phyloP scores from a whole-genome alignment of 2,329 filamentous ascomycete species.

The Pseudogymnoascus verrucosus region DNA sequence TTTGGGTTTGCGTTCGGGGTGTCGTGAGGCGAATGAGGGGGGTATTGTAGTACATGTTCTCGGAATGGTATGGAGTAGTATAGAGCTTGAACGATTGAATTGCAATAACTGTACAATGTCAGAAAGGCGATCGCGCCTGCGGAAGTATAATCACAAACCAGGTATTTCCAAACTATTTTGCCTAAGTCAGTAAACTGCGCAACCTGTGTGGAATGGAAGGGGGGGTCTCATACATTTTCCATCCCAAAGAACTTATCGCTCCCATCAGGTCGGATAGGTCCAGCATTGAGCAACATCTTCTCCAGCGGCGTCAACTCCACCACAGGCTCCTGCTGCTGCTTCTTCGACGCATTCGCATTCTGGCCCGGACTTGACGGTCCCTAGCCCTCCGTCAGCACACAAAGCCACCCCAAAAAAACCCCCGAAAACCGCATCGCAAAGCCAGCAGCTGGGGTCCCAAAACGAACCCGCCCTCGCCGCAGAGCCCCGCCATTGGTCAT shows the following conservation, averaged over 20 bases:
- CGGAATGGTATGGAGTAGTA: slow-evolving; percentile 94
- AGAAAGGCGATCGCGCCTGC: neutral
- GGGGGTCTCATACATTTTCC: slow-evolving; percentile 70
- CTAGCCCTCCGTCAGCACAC: neutral
- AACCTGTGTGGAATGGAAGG: slow-evolving; percentile 5
- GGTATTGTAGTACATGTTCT: slow-evolving; percentile 89
- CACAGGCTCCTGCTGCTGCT: neutral
- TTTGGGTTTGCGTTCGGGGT: slow-evolving; percentile 54
- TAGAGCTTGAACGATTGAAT: slow-evolving; percentile 94
- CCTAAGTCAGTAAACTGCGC: slow-evolving; percentile 21
- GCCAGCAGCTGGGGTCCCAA: no score
- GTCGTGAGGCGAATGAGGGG: slow-evolving; percentile 61
- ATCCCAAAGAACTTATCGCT: slow-evolving; percentile 98
- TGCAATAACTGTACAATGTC: slow-evolving; percentile 68
- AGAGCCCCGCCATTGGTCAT: neutral
- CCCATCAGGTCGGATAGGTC: slow-evolving; percentile 74
- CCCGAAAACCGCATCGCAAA: no score
- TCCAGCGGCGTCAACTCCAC: slow-evolving; percentile 52
- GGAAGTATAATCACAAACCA: slow-evolving; percentile 51
- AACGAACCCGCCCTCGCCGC: no score
- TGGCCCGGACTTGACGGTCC: neutral
- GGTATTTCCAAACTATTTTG: slow-evolving; percentile 81
- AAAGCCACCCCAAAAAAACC: no score
- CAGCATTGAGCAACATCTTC: slow-evolving; percentile 74
- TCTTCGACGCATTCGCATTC: neutral